phyloP scores from a whole-genome alignment of 768 basidiomycete genomes.

The Agrocybe pediades region DNA sequence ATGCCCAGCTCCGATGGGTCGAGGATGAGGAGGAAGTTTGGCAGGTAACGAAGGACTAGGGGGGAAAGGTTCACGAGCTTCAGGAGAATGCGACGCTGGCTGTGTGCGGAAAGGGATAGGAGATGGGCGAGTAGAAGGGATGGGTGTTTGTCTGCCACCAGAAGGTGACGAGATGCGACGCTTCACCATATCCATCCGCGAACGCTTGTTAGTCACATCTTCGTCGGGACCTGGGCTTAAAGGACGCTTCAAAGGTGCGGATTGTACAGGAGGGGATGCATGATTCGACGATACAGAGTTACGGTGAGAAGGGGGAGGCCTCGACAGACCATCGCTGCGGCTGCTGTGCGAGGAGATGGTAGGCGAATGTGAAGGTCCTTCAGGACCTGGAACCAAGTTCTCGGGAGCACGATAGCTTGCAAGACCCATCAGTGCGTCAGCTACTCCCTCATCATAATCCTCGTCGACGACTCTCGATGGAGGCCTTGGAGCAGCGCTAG shows the following conservation, averaged over 20 bases:
- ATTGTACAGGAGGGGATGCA: slow-evolving; percentile 48
- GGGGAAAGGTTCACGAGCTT: slow-evolving; percentile 56
- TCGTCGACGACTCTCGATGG: slow-evolving; percentile 81
- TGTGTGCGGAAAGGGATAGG: slow-evolving; percentile 77
- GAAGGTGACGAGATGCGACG: slow-evolving; percentile 55
- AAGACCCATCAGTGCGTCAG: slow-evolving; percentile 51
- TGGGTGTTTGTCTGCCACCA: slow-evolving; percentile 50
- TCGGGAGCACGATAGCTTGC: slow-evolving; percentile 22
- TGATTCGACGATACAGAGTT: slow-evolving; percentile 72
- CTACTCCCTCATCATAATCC: slow-evolving; percentile 88
- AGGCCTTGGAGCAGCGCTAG: slow-evolving; percentile 56
- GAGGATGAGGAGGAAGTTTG: slow-evolving; percentile 73
- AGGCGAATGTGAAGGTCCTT: slow-evolving; percentile 53
- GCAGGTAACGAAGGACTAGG: slow-evolving; percentile 59
- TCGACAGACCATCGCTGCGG: slow-evolving; percentile 49
- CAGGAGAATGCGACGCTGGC: slow-evolving; percentile 68
- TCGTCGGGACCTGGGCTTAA: slow-evolving; percentile 72
- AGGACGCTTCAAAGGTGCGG: slow-evolving; percentile 63
- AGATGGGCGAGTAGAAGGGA: slow-evolving; percentile 64
- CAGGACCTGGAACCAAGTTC: slow-evolving; percentile 26
- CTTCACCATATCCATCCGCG: slow-evolving; percentile 56
- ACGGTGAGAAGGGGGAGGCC: slow-evolving; percentile 55
- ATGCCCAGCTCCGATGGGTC: slow-evolving; percentile 63
- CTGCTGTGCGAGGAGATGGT: slow-evolving; percentile 61
- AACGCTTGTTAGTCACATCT: slow-evolving; percentile 51